phyloP scores from a whole-genome alignment of 345 rosid genomes.

The Syzygium aqueum region DNA sequence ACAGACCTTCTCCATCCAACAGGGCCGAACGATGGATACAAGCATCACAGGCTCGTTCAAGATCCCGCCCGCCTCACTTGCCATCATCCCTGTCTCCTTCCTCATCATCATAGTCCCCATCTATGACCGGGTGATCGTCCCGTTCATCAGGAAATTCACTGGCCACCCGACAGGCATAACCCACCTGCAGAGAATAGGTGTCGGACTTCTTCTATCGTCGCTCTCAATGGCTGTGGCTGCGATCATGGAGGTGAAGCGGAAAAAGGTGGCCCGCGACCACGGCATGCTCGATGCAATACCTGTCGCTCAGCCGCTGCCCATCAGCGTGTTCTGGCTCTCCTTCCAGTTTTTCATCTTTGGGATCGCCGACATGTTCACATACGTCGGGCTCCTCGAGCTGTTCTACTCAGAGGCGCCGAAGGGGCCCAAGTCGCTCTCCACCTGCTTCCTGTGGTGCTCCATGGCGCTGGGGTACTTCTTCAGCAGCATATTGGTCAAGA shows the following conservation, averaged over 20 bases:
- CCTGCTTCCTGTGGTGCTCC: constrained; percentile 55
- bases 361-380: constrained; percentile 55
- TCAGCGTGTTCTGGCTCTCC: constrained; percentile 41
- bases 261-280: constrained; percentile 15
- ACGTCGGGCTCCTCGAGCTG: constrained; percentile 69
- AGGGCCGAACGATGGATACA: constrained; percentile 68
- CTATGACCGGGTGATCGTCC: constrained; percentile 49
- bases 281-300: neutral
- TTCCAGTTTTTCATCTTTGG: constrained; percentile 67
- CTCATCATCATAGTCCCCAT: constrained; percentile 41
- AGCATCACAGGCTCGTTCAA: constrained; percentile 22
- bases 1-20: constrained; percentile 67
- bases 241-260: constrained; percentile 28
- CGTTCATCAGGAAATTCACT: constrained; percentile 4
- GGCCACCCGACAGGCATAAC: constrained; percentile 30
- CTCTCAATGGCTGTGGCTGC: constrained; percentile 57
- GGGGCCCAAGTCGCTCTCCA: constrained; percentile 70
- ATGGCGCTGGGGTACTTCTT: constrained; percentile 56
- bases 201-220: constrained; percentile 52
- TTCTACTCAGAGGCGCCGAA: constrained; percentile 61
- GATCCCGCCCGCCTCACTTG: constrained; percentile 48
- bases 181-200: constrained; percentile 46
- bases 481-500: constrained; percentile 45
- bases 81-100: constrained; percentile 10
- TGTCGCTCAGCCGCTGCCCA: neutral